phyloP scores from a whole-genome alignment of 2,329 filamentous ascomycete genomes.

The Colletotrichum tropicicola region DNA sequence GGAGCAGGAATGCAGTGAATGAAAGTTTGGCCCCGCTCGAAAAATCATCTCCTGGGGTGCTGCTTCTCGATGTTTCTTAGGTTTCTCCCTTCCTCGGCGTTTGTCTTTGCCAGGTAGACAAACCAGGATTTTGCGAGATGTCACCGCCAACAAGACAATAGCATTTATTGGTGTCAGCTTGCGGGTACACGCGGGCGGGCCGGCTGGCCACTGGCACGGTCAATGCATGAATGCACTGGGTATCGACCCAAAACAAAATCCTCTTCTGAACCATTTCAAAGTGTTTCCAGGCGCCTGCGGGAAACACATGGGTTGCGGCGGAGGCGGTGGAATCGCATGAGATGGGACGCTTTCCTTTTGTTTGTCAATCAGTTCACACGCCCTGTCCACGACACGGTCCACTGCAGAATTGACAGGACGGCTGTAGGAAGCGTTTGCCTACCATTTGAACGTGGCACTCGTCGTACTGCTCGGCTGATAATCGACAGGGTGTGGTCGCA shows the following conservation, averaged over 20 bases:
- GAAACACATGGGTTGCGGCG: no score
- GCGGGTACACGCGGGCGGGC: neutral
- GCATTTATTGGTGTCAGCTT: neutral
- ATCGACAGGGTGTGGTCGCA: neutral
- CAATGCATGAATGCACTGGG: no score
- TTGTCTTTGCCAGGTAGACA: no score
- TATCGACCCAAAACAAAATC: no score
- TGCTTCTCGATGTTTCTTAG: neutral
- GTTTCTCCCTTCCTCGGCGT: neutral
- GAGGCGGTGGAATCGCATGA: neutral
- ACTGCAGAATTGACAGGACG: neutral
- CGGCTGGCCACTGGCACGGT: neutral
- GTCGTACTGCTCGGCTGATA: neutral
- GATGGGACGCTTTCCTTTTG: neutral
- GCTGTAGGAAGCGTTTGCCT: neutral
- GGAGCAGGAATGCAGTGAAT: neutral
- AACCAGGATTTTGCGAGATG: neutral
- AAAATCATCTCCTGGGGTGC: neutral
- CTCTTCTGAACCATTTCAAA: no score
- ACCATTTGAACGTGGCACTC: neutral
- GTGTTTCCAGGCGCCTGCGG: neutral
- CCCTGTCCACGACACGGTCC: neutral
- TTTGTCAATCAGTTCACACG: neutral
- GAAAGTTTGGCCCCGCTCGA: neutral
- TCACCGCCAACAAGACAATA: neutral